Evolutionary conservation across 148 eudicot genomes (phyloP).

Genomic region (Chenopodium quinoa): DNA sequence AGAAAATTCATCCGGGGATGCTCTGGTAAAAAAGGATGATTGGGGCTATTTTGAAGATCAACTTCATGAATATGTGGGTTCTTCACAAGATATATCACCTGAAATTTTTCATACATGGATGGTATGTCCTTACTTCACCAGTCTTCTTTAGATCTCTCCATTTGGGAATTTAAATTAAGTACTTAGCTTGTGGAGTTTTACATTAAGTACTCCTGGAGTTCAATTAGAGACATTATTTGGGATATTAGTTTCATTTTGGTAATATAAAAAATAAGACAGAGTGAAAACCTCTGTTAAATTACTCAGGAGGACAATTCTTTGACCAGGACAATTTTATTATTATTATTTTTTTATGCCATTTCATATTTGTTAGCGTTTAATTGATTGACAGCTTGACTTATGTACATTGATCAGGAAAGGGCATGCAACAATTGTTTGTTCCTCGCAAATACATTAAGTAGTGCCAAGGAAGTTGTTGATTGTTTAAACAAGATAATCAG

Average conservation of each 20-base stretch:
- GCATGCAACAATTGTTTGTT: conserved; percentile 9
- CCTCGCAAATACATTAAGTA: conserved; percentile 14
- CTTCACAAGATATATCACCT: background rate
- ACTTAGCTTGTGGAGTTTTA: too few relatives aligned
- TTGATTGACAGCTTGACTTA: background rate
- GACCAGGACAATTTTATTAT: too few relatives aligned
- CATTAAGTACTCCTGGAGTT: too few relatives aligned
- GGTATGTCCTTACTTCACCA: background rate
- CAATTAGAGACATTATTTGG: too few relatives aligned
- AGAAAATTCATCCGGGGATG: background rate
- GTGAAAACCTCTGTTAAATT: too few relatives aligned
- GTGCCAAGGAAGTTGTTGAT: conserved; percentile 17
- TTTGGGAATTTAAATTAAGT: too few relatives aligned
- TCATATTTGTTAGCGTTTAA: background rate
- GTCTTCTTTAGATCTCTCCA: background rate
- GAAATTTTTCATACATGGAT: background rate
- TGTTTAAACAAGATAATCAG: conserved; percentile 13
- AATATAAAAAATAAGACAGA: too few relatives aligned
- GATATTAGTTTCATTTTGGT: too few relatives aligned
- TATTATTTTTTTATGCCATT: too few relatives aligned
- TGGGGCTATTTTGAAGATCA: conserved; percentile 9
- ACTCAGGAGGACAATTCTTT: too few relatives aligned
- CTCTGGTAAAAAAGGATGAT: background rate
- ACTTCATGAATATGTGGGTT: conserved; percentile 1
- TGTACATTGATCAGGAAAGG: conserved; percentile 16